Evolutionary conservation across 129 eudicot species (phyloP), one percentile per base, ranked within the genome.

Genomic region (Lactuca saligna): DNA sequence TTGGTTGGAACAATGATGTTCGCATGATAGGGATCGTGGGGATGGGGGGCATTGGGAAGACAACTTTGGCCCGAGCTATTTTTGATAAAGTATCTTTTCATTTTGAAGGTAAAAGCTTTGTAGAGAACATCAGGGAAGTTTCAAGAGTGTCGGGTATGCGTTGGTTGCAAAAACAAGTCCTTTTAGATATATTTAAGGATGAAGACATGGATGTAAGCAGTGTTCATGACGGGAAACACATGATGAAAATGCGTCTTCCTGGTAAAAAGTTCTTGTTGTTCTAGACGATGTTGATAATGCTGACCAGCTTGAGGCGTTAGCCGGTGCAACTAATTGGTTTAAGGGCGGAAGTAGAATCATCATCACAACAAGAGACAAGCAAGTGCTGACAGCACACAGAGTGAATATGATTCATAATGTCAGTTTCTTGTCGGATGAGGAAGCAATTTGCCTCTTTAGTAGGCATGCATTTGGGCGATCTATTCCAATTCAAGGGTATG

Each of bases 21-120:
- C 61, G 61, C 60, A 49, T 67, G 11, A 32, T 67, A 3, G 61
- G 72, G 17, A 67, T 51, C 33, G n/a, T 48, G 61, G 72, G 72
- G 12, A 29, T 50, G 55, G 3, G 38, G 5, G 38, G 38, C 38
- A 3, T 4, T 34, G 38, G 38, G 38, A 34, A 34, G 38, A 38
- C 44, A 38, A 38, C 44, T 4, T 38, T 38, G 44, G 44, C 44
- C 8, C 5, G 8, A 38, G 44, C 44, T 38, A 38, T 38, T 38
- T 38, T 38, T 38, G 44, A 38, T 4, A 38, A 38, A 38, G 1
- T 4, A 38, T 38, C 8, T 38, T 4, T 7, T 38, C 44, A 7
- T 5, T 38, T 38, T 38, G 44, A 38, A 38, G 44, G 44, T 38
- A 4, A 5, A 38, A 38, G 44, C 44, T 38, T 38, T 38, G 44